Evolutionary conservation across 164 flowering plant species (phyloP).

Genomic region (Piper longum): DNA sequence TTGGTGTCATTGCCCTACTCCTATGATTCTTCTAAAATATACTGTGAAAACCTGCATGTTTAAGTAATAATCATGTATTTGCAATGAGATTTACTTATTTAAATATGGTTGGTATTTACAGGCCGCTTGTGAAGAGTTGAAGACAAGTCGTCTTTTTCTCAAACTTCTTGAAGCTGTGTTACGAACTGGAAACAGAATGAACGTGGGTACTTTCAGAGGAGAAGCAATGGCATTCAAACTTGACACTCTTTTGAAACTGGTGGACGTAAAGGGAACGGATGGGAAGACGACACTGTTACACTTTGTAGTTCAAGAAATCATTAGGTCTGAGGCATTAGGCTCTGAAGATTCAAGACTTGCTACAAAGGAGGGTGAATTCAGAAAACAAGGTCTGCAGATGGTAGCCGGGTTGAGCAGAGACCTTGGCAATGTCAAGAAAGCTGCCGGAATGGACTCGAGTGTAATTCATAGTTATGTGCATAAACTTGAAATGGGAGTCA

Average conservation of each 20-base stretch:
- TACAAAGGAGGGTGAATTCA: conserved; percentile 45
- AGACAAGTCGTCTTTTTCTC: conserved; percentile 75
- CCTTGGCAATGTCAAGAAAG: conserved; percentile 64
- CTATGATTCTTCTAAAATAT: background rate
- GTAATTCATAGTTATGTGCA: conserved; percentile 67
- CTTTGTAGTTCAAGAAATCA: conserved; percentile 96
- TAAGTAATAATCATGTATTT: no score
- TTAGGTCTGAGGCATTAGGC: conserved; percentile 53
- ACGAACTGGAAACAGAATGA: conserved; percentile 91
- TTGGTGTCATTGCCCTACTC: no score
- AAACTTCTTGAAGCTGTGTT: conserved; percentile 98
- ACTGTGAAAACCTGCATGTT: background rate
- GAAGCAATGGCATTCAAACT: conserved; percentile 93
- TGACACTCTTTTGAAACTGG: conserved; percentile 78
- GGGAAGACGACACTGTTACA: conserved; percentile 96
- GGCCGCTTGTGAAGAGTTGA: conserved; percentile 85
- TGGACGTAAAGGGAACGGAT: conserved; percentile 86
- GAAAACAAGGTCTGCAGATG: conserved; percentile 69
- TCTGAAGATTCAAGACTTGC: conserved; percentile 21
- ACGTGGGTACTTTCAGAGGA: conserved; percentile 93
- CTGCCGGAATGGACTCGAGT: conserved; percentile 96
- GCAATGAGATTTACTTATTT: no score
- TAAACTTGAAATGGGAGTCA: conserved; percentile 78
- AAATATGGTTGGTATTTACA: conserved; percentile 13
- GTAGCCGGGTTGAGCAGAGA: conserved; percentile 74